These are phyloP conservation scores for Botrytis sinoallii DNA, from an alignment of 2,329 filamentous ascomycete genomes.

Conservation along the genomic window DNA sequence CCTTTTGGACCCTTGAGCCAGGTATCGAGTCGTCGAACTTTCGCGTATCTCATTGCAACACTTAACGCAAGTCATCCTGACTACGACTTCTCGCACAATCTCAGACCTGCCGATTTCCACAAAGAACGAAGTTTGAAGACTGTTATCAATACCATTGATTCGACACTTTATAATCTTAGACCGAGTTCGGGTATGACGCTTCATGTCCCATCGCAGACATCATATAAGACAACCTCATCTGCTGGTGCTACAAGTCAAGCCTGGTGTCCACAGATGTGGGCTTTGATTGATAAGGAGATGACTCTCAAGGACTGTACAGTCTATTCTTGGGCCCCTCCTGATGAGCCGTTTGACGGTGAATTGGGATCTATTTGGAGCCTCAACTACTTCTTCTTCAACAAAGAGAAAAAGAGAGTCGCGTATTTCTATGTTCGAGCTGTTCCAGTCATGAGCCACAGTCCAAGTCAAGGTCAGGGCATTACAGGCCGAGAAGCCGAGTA, in stretches of 20 bases:
- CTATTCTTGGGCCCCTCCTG: conserved; percentile 85
- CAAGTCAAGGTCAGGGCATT: conserved; percentile 42
- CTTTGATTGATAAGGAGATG: conserved; percentile 92
- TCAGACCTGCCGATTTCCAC: conserved; percentile 86
- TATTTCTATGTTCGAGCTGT: conserved; percentile 93
- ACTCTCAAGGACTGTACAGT: conserved; percentile 81
- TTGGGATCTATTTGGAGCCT: conserved; percentile 92
- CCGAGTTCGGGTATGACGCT: conserved; percentile 52
- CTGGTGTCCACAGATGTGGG: conserved; percentile 92
- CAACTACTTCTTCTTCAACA: conserved; percentile 98
- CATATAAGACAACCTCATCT: conserved; percentile 40
- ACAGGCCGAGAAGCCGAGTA: conserved; percentile 33
- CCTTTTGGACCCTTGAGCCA: conserved; percentile 90
- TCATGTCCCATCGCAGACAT: conserved; percentile 40
- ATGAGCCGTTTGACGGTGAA: conserved; percentile 87
- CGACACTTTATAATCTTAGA: conserved; percentile 80
- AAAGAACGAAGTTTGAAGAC: conserved; percentile 75
- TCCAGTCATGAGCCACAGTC: conserved; percentile 67
- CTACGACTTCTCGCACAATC: conserved; percentile 93
- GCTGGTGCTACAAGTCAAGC: conserved; percentile 51
- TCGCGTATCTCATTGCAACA: conserved; percentile 94
- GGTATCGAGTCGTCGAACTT: conserved; percentile 82
- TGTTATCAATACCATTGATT: conserved; percentile 86
- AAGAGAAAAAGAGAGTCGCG: conserved; percentile 82
- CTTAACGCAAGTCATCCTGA: conserved; percentile 93